These are phyloP conservation scores for Plantago ovata DNA, from an alignment of 257 asterid species.

Conservation along the genomic window DNA sequence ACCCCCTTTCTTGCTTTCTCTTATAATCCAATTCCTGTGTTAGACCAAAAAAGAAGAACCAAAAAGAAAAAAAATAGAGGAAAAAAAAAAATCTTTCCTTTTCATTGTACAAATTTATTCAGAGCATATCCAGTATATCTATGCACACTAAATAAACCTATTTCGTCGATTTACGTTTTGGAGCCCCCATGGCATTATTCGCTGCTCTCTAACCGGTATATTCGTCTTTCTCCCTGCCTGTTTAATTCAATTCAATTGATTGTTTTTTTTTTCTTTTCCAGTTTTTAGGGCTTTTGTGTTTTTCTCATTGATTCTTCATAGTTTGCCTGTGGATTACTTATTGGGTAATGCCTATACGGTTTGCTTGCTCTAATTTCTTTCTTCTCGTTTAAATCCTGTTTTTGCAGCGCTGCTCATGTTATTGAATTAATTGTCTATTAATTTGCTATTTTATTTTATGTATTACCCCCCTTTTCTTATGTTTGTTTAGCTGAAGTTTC, in stretches of 20 bases:
- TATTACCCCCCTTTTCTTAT: no score
- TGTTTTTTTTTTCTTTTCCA: no score
- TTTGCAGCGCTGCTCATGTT: no score
- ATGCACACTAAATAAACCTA: background rate
- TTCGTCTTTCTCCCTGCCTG: constrained; percentile 13
- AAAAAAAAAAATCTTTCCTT: background rate
- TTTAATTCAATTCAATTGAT: background rate
- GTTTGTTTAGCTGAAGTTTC: no score
- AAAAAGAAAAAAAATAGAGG: no score
- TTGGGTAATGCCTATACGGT: no score
- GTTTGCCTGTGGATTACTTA: background rate
- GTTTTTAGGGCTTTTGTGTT: constrained; percentile 23
- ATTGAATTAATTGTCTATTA: no score
- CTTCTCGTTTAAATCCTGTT: background rate
- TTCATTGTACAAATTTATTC: background rate
- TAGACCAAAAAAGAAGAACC: no score
- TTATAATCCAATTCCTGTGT: no score
- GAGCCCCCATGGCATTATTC: constrained; percentile 3
- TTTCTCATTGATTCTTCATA: background rate
- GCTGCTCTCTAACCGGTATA: constrained; percentile 26
- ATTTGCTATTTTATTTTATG: no score
- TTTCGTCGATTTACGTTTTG: constrained; percentile 6
- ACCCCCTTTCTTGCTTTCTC: background rate
- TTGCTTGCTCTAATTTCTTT: background rate
- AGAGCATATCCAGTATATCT: background rate